Base-by-base conservation (phyloP, 2,329 filamentous ascomycete genomes). In the Nemania abortiva region DNA sequence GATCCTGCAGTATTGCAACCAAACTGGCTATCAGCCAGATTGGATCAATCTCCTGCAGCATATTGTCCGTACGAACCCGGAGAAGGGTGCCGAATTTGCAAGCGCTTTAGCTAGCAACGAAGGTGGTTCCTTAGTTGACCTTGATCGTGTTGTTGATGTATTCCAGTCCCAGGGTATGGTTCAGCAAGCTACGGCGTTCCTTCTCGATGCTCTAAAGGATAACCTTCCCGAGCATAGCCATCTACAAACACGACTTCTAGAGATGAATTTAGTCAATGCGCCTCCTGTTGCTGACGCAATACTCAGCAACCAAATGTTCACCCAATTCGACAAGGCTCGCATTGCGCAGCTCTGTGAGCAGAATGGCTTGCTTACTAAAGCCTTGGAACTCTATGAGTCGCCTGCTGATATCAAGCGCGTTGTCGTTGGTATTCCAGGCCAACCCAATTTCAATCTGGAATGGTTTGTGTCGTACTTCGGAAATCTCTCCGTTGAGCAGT, bases 111-210 rank as follows among this genome's bases (percentile, higher is more conserved):
- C 93, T 52, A 97, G 96, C 80, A 91, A 96, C 75, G 93, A 97
- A 78, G 90, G 91, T 69, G 95, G 94, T 29, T 91, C 95, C 27
- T 84, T 98, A 68, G 91, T 99, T 73, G 96, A 98, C 76, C 89
- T 98, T 66, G 94, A 97, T 79, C 93, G 95, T 55, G 95, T 98
- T 27, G 94, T 98, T 57, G 96, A 99, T 80, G 94, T 99, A 68
- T 99, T 99, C 90, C 92, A 98, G 82, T 95, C 95, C 10, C 96
- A 99, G 81, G 95, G 94, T 77, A 96, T 98, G 94, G 89, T 98
- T 58, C 97, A 98, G 80, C 94, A 97, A 81, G 95, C 95, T 7
- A 99, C 97, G 2, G 95, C 95, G n/a, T 99, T 99, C 88, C 84
- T 99, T 60, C 88, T 99, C 29, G 96, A 99, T 82, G 95, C 95